Evolutionary conservation across 2,329 filamentous ascomycete genomes (phyloP), one percentile per base, ranked within the genome.

Genomic region (Sclerotinia spermophila): DNA sequence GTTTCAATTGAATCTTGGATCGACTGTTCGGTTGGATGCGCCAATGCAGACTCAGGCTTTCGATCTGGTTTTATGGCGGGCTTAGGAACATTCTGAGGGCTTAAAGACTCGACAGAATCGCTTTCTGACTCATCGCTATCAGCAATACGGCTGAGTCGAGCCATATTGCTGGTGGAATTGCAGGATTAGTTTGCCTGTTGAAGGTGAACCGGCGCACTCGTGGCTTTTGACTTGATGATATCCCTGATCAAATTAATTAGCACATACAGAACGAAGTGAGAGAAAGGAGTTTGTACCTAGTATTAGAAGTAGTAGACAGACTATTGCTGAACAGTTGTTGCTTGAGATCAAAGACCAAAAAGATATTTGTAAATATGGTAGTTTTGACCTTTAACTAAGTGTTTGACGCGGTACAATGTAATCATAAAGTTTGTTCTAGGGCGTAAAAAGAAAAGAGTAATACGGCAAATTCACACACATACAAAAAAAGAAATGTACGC

Each of bases 1-100:
- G 17, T 38, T 69, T 30, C 40, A 55, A 42, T 30, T 17, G n/a
- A 68, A 42, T 71, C 73, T 59, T 72, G 69, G 3, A 72, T 59
- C 0, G 73, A 73, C 33, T 75, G 75, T 72, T 71, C 73, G 68
- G 73, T 72, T 70, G 71, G 71, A 71, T 77, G 73, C n/a, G 76
- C 76, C 56, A 76, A 69, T 11, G 65, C 65, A 8, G 77, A 77
- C 15, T 53, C 70, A 17, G 74, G 69, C 19, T 69, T 27, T 65
- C 71, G 27, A 74, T 75, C 15, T 55, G 48, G 30, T 68, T 74
- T 58, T 61, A 48, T 56, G 56, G 70, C 60, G 51, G 73, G 73
- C 17, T 73, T 73, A n/a, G 53, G 71, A 38, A 70, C 13, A 7
- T 70, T 53, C 40, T 15, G 33, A 45, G n/a, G 3, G 24, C 40